Evolutionary conservation across 176 grass and related monocot species (phyloP).

Genomic region (Eleusine coracana): DNA sequence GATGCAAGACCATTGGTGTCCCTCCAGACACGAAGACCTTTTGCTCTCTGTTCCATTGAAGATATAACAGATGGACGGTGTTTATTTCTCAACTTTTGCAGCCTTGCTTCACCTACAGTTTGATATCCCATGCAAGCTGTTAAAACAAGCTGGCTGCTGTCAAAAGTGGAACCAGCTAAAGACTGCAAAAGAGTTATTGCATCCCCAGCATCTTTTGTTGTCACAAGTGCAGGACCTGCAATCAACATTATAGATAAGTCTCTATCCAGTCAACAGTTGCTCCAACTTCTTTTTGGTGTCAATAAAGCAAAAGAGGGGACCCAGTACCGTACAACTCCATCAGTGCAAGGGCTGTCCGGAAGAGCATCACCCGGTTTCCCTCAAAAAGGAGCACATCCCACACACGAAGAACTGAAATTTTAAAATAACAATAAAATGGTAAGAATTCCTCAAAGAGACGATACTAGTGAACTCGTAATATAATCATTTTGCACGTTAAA

Average conservation of each 20-base stretch:
- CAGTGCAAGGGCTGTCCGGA: conserved; percentile 82
- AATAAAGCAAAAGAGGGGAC: conserved; percentile 41
- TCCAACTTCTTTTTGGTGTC: neutral
- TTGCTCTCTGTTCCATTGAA: conserved; percentile 91
- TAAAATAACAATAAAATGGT: conserved; percentile 40
- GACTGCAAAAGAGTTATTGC: conserved; percentile 94
- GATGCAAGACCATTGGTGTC: conserved; percentile 81
- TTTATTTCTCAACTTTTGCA: conserved; percentile 84
- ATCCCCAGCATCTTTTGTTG: conserved; percentile 97
- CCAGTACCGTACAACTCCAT: conserved; percentile 98
- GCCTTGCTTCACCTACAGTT: conserved; percentile 69
- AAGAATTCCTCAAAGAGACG: conserved; percentile 26
- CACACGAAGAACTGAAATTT: conserved; percentile 90
- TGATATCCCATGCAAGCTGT: conserved; percentile 99
- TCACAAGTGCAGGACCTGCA: conserved; percentile 93
- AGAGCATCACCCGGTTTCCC: conserved; percentile 91
- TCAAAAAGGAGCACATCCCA: conserved; percentile 99
- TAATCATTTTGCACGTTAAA: neutral
- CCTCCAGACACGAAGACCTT: conserved; percentile 67
- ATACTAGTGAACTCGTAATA: conserved; percentile 13
- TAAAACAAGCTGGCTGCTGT: conserved; percentile 97
- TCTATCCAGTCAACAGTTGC: neutral
- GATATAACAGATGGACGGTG: conserved; percentile 87
- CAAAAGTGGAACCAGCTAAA: conserved; percentile 94
- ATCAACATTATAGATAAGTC: conserved; percentile 24